Evolutionary conservation across 306 rosid genomes (phyloP).

Genomic region (barrel medic (Medicago truncatula)): MtrunA17r5.0-ANR NC_053043.1:32116501-32117000

Average conservation of each 20-base stretch:
- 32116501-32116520: background rate
- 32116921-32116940: slow-evolving; percentile 89
- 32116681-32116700: slow-evolving; percentile 81
- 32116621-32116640: background rate
- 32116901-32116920: slow-evolving; percentile 86
- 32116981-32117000: background rate
- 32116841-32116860: slow-evolving; percentile 26
- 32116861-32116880: slow-evolving; percentile 62
- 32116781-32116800: background rate
- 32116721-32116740: slow-evolving; percentile 86
- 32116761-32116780: slow-evolving; percentile 28
- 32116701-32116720: slow-evolving; percentile 82
- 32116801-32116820: background rate
- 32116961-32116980: slow-evolving; percentile 63
- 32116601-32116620: slow-evolving; percentile 20
- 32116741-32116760: slow-evolving; percentile 83
- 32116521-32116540: slow-evolving; percentile 39
- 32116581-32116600: slow-evolving; percentile 75
- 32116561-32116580: slow-evolving; percentile 91
- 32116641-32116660: slow-evolving; percentile 17
- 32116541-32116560: slow-evolving; percentile 69
- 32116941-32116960: slow-evolving; percentile 86
- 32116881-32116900: slow-evolving; percentile 86
- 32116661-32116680: slow-evolving; percentile 58
- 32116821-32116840: slow-evolving; percentile 14